These are phyloP conservation scores for Cicer bijugum DNA, from an alignment of 306 rosid genomes.

Conservation along the genomic window DNA sequence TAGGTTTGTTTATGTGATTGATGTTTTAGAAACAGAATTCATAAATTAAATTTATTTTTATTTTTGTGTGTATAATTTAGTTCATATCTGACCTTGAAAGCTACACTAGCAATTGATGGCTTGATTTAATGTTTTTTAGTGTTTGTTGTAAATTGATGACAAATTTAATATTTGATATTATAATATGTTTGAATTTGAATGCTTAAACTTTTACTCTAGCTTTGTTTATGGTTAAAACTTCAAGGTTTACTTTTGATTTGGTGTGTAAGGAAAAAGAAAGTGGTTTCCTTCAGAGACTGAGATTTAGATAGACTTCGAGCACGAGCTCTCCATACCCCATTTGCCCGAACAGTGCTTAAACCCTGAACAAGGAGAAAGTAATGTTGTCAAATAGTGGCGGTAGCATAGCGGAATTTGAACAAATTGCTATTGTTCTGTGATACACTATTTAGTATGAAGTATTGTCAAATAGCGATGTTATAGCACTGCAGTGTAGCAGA, in stretches of 20 bases:
- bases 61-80: too few species aligned
- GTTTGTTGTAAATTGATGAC: conserved; percentile 17
- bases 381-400: not conserved
- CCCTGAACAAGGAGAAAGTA: not conserved
- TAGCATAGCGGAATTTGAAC: not conserved
- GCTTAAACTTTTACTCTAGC: not conserved
- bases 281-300: conserved; percentile 17
- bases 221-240: conserved; percentile 18
- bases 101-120: not conserved
- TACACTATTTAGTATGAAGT: not conserved
- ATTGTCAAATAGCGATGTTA: not conserved
- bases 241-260: conserved; percentile 9
- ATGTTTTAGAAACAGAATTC: not conserved
- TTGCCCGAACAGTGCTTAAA: not conserved
- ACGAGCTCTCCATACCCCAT: not conserved
- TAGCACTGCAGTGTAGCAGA: not conserved
- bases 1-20: conserved; percentile 1
- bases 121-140: conserved; percentile 36
- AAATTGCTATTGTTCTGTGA: not conserved
- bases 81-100: too few species aligned
- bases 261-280: not conserved
- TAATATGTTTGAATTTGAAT: conserved; percentile 29
- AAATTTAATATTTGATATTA: conserved; percentile 41
- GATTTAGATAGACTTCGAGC: conserved; percentile 29
- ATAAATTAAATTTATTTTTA: too few species aligned